Base-by-base conservation (phyloP, 2,329 filamentous ascomycete species). In the Venturia aucupariae region DNA sequence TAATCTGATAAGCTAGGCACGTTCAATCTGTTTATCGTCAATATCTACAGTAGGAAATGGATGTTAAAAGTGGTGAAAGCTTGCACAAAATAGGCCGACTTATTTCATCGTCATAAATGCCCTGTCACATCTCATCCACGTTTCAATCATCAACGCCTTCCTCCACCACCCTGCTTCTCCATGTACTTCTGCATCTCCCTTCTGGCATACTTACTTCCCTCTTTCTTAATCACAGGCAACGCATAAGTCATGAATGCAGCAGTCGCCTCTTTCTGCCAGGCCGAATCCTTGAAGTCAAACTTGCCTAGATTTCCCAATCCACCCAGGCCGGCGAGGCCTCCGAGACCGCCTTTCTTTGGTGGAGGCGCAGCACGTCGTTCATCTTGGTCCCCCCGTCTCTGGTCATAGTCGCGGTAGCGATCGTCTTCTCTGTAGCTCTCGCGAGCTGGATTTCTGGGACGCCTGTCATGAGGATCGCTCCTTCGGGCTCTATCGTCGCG, bases 171-270 rank as follows among this genome's bases (percentile, higher is more conserved):
- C 42, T 57, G 24, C 32, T 44, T 54, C 24, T 61, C 57, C 42
- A 65, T 41, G 27, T 44, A 65, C 57, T 42, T 51, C 38, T 65
- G 64, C 44, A 65, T 27, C 55, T 64, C 59, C 60, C 63, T 62
- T 35, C 51, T 65, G 17, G 42, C 44, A n/a, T 38, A 63, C 44
- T 54, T 42, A 10, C 30, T 51, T 10, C 65, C 65, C 32, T 66
- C 62, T 38, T 65, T 64, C 65, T 66, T 64, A n/a, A 66, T 64
- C 17, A 63, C 30, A n/a, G 65, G 65, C 62, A 66, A 17, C 8
- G 62, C 65, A 61, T 66, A 65, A 11, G 62, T 64, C 48, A 61
- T 44, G 44, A 66, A 66, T 15, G 48, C 38, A 5, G 51, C 55
- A 4, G 30, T 55, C 1, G 65, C 65, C 22, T 63, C 60, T 51